Evolutionary conservation across 495 filamentous ascomycete species (phyloP).

Genomic region (Daldinia loculata): DNA sequence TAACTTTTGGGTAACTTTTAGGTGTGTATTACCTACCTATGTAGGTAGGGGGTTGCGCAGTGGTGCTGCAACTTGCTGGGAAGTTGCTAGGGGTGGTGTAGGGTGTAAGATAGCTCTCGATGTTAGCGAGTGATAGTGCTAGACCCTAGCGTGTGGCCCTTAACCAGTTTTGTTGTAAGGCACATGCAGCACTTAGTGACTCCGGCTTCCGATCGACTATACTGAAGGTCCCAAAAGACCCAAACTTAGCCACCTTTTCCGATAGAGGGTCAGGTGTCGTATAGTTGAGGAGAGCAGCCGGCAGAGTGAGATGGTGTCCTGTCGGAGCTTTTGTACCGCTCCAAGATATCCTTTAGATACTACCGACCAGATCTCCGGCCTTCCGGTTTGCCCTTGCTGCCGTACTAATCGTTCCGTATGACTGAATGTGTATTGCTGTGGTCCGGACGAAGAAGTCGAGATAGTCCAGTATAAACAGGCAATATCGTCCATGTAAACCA

Average conservation of each 20-base stretch:
- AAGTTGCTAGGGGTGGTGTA: constrained; percentile 6
- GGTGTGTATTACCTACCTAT: constrained; percentile 17
- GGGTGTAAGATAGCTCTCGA: constrained; percentile 1
- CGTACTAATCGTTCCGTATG: constrained; percentile 13
- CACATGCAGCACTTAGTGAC: constrained; percentile 26
- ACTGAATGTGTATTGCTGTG: not conserved
- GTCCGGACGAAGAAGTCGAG: constrained; percentile 19
- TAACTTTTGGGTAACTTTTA: constrained; percentile 9
- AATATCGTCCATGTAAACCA: constrained; percentile 33
- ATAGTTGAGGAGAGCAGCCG: constrained; percentile 25
- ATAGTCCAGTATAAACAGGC: constrained; percentile 29
- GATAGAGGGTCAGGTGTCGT: constrained; percentile 27
- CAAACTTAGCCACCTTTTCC: constrained; percentile 20
- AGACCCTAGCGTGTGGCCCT: constrained; percentile 20
- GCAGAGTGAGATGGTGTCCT: constrained; percentile 32
- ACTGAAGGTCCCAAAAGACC: constrained; percentile 2
- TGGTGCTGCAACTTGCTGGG: not conserved
- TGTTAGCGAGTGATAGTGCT: constrained; percentile 5
- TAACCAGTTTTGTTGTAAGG: constrained; percentile 27
- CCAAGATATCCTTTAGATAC: constrained; percentile 29
- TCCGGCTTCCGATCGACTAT: constrained; percentile 39
- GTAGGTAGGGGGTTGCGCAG: constrained; percentile 2
- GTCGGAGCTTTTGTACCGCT: constrained; percentile 37
- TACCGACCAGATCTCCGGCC: constrained; percentile 26
- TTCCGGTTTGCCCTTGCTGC: constrained; percentile 12